These are phyloP conservation scores for Durotheca rogersii DNA, from an alignment of 495 filamentous ascomycete genomes.

Conservation along the genomic window DNA sequence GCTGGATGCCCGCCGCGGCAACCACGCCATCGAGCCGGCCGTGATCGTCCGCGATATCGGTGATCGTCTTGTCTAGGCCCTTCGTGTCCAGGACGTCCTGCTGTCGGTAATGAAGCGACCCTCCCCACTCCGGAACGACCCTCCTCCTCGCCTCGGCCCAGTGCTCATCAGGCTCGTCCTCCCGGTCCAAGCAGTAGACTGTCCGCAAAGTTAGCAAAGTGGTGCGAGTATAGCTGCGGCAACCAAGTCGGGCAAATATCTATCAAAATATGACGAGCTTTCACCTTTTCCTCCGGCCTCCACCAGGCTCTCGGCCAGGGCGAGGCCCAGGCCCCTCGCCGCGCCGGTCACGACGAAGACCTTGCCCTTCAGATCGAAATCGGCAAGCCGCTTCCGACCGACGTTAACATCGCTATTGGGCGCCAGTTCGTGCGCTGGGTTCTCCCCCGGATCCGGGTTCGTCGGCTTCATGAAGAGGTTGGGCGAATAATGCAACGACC, in stretches of 20 bases:
- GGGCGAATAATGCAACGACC: conserved; percentile 13
- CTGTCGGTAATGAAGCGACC: conserved; percentile 60
- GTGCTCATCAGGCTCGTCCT: conserved; percentile 49
- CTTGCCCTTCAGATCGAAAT: conserved; percentile 58
- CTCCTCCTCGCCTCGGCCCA: conserved; percentile 54
- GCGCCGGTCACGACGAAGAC: conserved; percentile 66
- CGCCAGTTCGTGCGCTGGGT: conserved; percentile 23
- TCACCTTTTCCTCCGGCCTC: conserved; percentile 70
- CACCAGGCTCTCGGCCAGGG: conserved; percentile 65
- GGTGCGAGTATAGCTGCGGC: too few relatives aligned
- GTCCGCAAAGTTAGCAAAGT: conserved; percentile 3
- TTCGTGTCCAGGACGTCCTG: conserved; percentile 63
- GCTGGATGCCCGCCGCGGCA: conserved; percentile 73
- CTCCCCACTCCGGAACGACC: conserved; percentile 51
- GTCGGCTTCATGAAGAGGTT: conserved; percentile 9
- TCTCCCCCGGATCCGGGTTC: conserved; percentile 29
- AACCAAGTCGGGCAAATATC: too few relatives aligned
- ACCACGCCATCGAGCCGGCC: conserved; percentile 68
- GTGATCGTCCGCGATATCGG: conserved; percentile 54
- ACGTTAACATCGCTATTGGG: conserved; percentile 27
- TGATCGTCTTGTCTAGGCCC: conserved; percentile 56
- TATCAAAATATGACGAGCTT: too few relatives aligned
- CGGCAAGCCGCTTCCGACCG: conserved; percentile 33
- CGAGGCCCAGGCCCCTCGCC: conserved; percentile 62
- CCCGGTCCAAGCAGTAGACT: conserved; percentile 68